Evolutionary conservation across 345 rosid genomes (phyloP), one percentile per base, ranked within the genome.

Genomic region (Mallotus nudiflorus): DNA sequence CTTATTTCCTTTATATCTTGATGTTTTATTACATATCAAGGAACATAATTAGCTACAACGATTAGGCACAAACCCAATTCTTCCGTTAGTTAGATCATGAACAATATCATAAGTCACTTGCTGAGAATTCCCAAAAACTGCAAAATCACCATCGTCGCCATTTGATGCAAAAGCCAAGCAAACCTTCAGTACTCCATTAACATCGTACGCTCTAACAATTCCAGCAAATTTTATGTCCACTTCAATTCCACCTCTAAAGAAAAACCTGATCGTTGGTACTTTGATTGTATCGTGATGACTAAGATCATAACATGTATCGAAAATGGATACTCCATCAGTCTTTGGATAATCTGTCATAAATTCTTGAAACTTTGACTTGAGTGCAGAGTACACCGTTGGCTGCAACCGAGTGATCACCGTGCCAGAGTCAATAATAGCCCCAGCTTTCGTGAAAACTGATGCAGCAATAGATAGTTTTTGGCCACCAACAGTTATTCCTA

Each of bases 241-340:
- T 12, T 46, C 66, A 13, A 37, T 59, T 52, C 65, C 61, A 5
- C 65, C 61, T 20, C 61, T 33, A 49, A 73, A 57, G 18, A 20
- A 18, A 6, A 60, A 0, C 2, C 58, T 50, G 0, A 70, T 68
- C 28, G 55, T 58, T 0, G 84, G 82, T 16, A 75, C 18, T 14
- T 0, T 0, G 4, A 61, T 18, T 1, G 45, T 46, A 0, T n/a
- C 46, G 20, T 64, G 51, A 0, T 35, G 15, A 60, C 82, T 73
- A 0, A 76, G 27, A 29, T 78, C 73, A 46, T 77, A 82, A 28
- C 82, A 82, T 0, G 85, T 79, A 53, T 77, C 81, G 3, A 72
- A n/a, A 4, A 70, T 66, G 5, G 75, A 65, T 4, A 37, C 11
- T 14, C 56, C 73, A 0, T 49, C 60, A 0, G 73, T 56, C 19